Evolutionary conservation across 208 protist species (phyloP), one percentile per base, ranked within the genome.

Genomic region (Trypanosoma lewisi): DNA sequence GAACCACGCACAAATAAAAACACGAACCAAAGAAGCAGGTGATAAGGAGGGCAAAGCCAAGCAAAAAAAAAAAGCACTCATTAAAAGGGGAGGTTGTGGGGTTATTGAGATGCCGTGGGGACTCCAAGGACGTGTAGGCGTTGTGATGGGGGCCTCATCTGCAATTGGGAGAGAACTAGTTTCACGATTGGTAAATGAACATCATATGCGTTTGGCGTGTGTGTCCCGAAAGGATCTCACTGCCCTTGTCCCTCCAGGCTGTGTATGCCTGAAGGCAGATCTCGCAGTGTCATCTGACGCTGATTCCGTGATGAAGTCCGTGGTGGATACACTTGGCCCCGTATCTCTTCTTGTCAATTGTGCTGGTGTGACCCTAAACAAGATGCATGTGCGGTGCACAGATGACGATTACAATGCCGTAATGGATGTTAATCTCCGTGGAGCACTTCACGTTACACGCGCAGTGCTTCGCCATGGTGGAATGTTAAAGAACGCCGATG

Each of bases 301-400:
- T 67, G 83, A 89, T 44, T 61, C 55, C 8, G 60, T 93, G 34
- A 75, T 91, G 41, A 76, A 81, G 48, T 30, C 27, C 11, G 76
- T 95, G 47, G 55, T 55, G 30, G 23, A 55, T 14, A 45, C 75
- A 21, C 21, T 90, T 28, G 86, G 86, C 8, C 48, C 64, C 17
- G 76, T 94, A 4, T 73, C 83, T 7, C 58, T 91, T 16, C 75
- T 95, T 42, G 71, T 95, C 27, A 91, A 95, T 66, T 91, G 84
- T 50, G 85, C 87, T 5, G 89, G 89, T 27, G 78, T 89, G 25
- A 95, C 83, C 9, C 72, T 85, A 1, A 93, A 65, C 71, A 93
- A 92, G 57, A 23, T 93, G 42, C 82, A 85, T 63, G 36, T 91
- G 37, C 75, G 70, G 49, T 81, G 69, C 68, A 87, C 80, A 5